phyloP scores from a whole-genome alignment of 2,329 filamentous ascomycete species.

The Fusarium udum region DNA sequence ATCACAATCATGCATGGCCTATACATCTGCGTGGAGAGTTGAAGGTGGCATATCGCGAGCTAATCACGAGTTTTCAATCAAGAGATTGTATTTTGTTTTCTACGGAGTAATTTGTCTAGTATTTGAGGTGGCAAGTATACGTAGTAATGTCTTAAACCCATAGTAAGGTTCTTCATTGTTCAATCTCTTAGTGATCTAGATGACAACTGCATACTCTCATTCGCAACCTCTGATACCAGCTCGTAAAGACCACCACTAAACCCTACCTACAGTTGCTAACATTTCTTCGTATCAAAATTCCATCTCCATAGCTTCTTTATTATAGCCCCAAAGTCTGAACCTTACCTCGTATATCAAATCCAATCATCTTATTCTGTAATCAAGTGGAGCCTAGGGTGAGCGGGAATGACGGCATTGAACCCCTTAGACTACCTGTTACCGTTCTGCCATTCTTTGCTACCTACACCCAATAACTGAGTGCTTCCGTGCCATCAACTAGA shows the following conservation, averaged over 20 bases:
- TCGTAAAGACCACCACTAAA: background rate
- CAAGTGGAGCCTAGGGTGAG: constrained; percentile 21
- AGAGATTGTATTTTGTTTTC: background rate
- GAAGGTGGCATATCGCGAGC: background rate
- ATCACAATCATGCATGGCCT: background rate
- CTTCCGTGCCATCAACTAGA: background rate
- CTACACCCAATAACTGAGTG: constrained; percentile 11
- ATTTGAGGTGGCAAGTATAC: background rate
- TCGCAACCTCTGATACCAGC: background rate
- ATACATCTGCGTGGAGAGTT: background rate
- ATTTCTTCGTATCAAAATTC: background rate
- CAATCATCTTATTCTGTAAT: constrained; percentile 8
- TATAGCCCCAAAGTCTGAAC: background rate
- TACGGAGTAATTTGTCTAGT: background rate
- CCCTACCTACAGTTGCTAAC: background rate
- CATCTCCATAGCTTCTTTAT: background rate
- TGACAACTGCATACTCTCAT: background rate
- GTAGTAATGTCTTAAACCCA: no score
- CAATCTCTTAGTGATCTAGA: background rate
- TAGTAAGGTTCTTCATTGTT: background rate
- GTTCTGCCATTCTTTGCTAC: background rate
- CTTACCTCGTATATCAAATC: background rate
- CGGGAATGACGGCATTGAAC: constrained; percentile 26
- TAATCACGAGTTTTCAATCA: background rate
- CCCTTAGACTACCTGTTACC: background rate